These are phyloP conservation scores for Pythium insidiosum DNA, from an alignment of 352 stramenopile genomes.

Conservation along the genomic window DNA sequence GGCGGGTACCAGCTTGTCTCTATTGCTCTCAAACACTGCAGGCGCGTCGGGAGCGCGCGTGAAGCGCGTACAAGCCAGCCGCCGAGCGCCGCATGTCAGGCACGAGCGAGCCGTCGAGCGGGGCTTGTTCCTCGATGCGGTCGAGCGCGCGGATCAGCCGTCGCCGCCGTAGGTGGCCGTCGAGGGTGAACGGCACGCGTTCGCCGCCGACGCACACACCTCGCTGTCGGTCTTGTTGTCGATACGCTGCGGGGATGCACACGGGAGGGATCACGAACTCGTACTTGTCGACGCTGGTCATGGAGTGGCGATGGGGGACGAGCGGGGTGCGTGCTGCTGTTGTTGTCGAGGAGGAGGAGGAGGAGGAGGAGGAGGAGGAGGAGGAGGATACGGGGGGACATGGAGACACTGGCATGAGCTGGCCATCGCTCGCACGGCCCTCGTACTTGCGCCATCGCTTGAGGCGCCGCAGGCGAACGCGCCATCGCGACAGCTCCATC, in stretches of 20 bases:
- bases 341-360: no score
- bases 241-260: conserved; percentile 18
- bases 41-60: conserved; percentile 8
- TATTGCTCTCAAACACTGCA: conserved; percentile 4
- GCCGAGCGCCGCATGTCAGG: conserved; percentile 17
- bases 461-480: conserved; percentile 12
- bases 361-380: no score
- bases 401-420: no score
- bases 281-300: conserved; percentile 9
- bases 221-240: conserved; percentile 10
- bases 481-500: conserved; percentile 16
- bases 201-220: conserved; percentile 15
- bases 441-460: conserved; percentile 15
- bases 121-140: conserved; percentile 9
- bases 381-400: no score
- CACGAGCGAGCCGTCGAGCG: conserved; percentile 2
- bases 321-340: not conserved
- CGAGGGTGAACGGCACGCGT: conserved; percentile 19
- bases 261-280: conserved; percentile 18
- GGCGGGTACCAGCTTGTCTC: no score
- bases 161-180: conserved; percentile 13
- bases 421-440: conserved; percentile 13
- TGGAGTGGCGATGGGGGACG: conserved; percentile 6
- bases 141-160: conserved; percentile 14
- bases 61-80: conserved; percentile 7